Base-by-base conservation (phyloP, 2,329 filamentous ascomycete genomes). In the Pseudogymnoascus verrucosus region DNA sequence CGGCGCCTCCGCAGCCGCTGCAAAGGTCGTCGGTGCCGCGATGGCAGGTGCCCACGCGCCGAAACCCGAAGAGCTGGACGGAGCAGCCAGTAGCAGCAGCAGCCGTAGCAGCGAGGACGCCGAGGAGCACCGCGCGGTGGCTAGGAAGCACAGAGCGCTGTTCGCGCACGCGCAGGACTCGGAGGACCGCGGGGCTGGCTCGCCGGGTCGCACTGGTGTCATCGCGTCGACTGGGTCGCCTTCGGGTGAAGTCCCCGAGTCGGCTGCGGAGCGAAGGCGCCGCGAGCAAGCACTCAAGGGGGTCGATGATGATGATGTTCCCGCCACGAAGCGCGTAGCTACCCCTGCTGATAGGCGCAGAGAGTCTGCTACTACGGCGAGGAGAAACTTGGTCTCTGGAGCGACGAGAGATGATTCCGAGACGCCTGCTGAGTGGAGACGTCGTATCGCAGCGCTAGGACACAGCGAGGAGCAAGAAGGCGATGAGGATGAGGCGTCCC, bases 401-500 rank as follows among this genome's bases (percentile, higher is more conserved):
- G 63, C 69, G 40, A 64, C 66, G 60, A 42, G 67, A 28, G 78
- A 80, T n/a, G 78, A 78, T 36, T 79, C 77, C 36, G 90, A 93
- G 75, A 92, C 89, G 0, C 87, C 89, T 0, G 90, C 89, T 0
- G 90, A 93, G 74, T 80, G 88, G 64, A 82, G 89, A 42, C 80
- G 90, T 62, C 83, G 90, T 69, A 85, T 91, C 69, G 89, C 89
- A 1, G 90, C 90, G 1, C 77, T 93, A 1, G 89, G 89, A 8
- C 78, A 89, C 65, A 76, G 77, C 12, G 62, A 47, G 37, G 64
- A 64, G 23, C 59, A 61, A 23, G 64, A 59, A 34, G 63, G 34
- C 3, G 64, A 47, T n/a, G 42, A 39, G 8, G 66, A 69, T 11
- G 68, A 69, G 28, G 68, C 72, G 2, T 36, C 28, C 11, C 28